A percentile compares a stretch with the other conserved stretches of the same genome.
These are phyloP conservation scores for Yueomyces sp. DNA, from an alignment of 805 yeast genomes.

Conservation along the genomic window DNA sequence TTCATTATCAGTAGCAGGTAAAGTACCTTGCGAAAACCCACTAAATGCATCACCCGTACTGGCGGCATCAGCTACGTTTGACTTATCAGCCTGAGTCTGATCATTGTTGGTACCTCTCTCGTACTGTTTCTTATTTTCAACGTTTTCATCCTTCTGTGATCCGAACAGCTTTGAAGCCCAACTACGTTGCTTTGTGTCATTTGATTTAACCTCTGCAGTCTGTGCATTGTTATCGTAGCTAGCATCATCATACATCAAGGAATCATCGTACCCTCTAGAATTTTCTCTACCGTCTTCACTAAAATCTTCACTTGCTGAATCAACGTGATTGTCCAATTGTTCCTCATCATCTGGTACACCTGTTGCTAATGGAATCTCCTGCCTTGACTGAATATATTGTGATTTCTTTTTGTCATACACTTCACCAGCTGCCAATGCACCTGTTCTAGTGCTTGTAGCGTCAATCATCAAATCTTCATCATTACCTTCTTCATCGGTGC, in stretches of 20 bases:
- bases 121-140: neutral
- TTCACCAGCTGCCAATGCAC: neutral
- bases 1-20: constrained; percentile 7
- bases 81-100: constrained; percentile 1
- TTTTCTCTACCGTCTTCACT: neutral
- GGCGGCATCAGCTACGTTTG: neutral
- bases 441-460: neutral
- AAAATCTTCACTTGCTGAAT: neutral
- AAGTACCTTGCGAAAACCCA: constrained; percentile 19
- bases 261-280: neutral
- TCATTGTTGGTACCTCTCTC: neutral
- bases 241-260: neutral
- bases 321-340: neutral
- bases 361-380: neutral
- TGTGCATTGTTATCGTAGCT: neutral
- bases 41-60: constrained; percentile 12
- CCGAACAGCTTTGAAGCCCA: neutral
- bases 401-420: neutral
- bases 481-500: constrained; percentile 23
- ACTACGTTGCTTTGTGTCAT: neutral
- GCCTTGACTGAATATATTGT: neutral
- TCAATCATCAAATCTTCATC: constrained; percentile 10
- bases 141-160: neutral
- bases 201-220: neutral
- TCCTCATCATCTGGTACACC: neutral